Evolutionary conservation across 805 yeast genomes (phyloP).

Genomic region (Isabelozyma rhagii): DNA sequence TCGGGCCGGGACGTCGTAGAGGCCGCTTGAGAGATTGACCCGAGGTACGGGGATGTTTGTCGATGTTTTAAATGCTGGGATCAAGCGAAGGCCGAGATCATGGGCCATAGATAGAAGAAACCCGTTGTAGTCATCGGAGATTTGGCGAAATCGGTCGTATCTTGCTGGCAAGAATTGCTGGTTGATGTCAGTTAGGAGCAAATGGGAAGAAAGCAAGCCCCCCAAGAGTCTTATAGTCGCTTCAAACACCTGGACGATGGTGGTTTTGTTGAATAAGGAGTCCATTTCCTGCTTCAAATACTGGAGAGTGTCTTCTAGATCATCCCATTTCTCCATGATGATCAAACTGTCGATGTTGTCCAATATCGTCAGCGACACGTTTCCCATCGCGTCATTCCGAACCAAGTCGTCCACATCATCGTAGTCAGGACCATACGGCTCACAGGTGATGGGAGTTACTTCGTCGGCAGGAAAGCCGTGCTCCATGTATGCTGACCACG

Average conservation of each 20-base stretch:
- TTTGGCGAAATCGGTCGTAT: slow-evolving; percentile 32
- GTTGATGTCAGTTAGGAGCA: slow-evolving; percentile 35
- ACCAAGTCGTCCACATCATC: slow-evolving; percentile 50
- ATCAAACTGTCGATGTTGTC: slow-evolving; percentile 81
- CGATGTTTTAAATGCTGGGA: slow-evolving; percentile 66
- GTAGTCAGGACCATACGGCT: slow-evolving; percentile 63
- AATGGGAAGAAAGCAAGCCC: slow-evolving; percentile 74
- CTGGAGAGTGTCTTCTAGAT: slow-evolving; percentile 37
- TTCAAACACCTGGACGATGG: slow-evolving; percentile 86
- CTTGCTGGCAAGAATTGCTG: slow-evolving; percentile 5
- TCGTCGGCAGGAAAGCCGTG: slow-evolving; percentile 83
- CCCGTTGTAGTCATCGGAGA: slow-evolving; percentile 57
- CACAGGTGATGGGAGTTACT: slow-evolving; percentile 70
- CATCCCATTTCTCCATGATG: slow-evolving; percentile 60
- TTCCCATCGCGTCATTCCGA: slow-evolving; percentile 83
- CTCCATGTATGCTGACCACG: slow-evolving; percentile 65
- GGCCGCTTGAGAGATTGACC: slow-evolving; percentile 61
- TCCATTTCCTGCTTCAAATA: slow-evolving; percentile 37
- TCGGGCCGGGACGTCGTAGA: slow-evolving; percentile 38
- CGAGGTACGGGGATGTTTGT: slow-evolving; percentile 77
- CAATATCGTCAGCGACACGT: slow-evolving; percentile 71
- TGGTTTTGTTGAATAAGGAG: slow-evolving; percentile 54
- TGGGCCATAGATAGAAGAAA: slow-evolving; percentile 67
- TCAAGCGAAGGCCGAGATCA: slow-evolving; percentile 68
- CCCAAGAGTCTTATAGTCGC: slow-evolving; percentile 80